phyloP scores from a whole-genome alignment of 768 basidiomycete species.

The Boletus reticuloceps region DNA sequence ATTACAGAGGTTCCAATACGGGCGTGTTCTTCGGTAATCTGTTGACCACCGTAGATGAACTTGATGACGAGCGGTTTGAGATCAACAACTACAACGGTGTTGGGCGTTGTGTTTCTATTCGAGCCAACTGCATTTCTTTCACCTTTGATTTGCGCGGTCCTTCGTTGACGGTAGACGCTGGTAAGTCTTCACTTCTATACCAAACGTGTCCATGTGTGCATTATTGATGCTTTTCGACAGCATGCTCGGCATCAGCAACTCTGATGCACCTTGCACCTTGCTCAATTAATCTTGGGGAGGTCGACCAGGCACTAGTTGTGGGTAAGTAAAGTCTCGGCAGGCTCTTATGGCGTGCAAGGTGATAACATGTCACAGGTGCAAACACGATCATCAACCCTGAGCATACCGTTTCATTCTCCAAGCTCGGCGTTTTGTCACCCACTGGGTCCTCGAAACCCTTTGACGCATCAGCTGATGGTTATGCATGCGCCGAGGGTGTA shows the following conservation, averaged over 20 bases:
- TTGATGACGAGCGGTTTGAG: constrained; percentile 28
- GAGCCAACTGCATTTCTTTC: constrained; percentile 34
- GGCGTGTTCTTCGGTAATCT: constrained; percentile 40
- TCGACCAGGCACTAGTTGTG: constrained; percentile 45
- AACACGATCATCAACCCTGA: constrained; percentile 29
- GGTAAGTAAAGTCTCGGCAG: constrained; percentile 7
- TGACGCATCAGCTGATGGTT: constrained; percentile 32
- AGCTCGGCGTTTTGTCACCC: constrained; percentile 34
- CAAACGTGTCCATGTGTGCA: neutral
- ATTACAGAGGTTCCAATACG: constrained; percentile 42
- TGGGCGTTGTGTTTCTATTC: constrained; percentile 31
- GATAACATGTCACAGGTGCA: constrained; percentile 14
- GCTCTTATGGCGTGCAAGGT: neutral
- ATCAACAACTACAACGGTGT: constrained; percentile 28
- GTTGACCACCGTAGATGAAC: constrained; percentile 26
- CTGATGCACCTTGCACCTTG: constrained; percentile 49
- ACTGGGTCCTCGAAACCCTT: constrained; percentile 33
- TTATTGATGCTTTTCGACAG: constrained; percentile 1
- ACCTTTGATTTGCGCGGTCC: constrained; percentile 41
- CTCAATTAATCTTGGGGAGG: constrained; percentile 42
- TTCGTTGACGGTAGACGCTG: constrained; percentile 44
- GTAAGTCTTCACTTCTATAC: constrained; percentile 2
- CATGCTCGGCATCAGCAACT: constrained; percentile 46
- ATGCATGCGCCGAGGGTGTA: constrained; percentile 28
- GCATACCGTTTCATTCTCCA: constrained; percentile 27